phyloP scores from a whole-genome alignment of 2,329 filamentous ascomycete genomes.

The Apiospora phragmitis region DNA sequence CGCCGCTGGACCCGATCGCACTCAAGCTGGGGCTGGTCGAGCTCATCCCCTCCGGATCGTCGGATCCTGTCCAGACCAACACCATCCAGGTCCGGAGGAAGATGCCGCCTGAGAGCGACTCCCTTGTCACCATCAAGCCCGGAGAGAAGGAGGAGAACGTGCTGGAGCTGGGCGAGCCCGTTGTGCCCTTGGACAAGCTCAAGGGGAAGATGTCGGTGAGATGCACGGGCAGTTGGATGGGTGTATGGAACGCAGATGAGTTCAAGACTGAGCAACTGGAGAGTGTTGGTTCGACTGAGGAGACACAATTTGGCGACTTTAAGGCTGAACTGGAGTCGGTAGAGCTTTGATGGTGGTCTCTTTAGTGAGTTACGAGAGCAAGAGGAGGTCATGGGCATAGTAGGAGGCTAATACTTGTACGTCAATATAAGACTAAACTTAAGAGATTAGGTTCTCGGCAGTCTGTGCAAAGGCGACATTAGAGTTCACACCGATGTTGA shows the following conservation, averaged over 20 bases:
- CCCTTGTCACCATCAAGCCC: constrained; percentile 39
- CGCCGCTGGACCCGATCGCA: constrained; percentile 45
- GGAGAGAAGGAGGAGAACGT: constrained; percentile 36
- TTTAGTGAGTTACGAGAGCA: not conserved
- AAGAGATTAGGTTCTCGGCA: not conserved
- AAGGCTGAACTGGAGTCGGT: not conserved
- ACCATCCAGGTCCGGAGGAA: constrained; percentile 39
- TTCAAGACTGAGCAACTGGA: not conserved
- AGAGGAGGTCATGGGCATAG: no score
- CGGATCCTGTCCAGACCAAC: constrained; percentile 36
- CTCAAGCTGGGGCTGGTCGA: constrained; percentile 42
- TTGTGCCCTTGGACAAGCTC: constrained; percentile 36
- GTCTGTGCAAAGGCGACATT: not conserved
- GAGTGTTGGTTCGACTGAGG: not conserved
- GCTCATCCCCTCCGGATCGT: constrained; percentile 37
- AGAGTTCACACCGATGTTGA: not conserved
- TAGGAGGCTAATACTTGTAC: not conserved
- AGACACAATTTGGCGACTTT: not conserved
- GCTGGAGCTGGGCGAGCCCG: constrained; percentile 37
- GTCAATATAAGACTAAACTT: not conserved
- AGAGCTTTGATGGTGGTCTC: not conserved
- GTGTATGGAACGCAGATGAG: constrained; percentile 29
- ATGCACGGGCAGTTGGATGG: constrained; percentile 40
- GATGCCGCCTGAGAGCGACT: constrained; percentile 41
- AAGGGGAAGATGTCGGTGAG: constrained; percentile 32